A percentile compares a stretch with the other conserved stretches of the same genome.
phyloP scores from a whole-genome alignment of 495 filamentous ascomycete species.

The Xylaria acuta region DNA sequence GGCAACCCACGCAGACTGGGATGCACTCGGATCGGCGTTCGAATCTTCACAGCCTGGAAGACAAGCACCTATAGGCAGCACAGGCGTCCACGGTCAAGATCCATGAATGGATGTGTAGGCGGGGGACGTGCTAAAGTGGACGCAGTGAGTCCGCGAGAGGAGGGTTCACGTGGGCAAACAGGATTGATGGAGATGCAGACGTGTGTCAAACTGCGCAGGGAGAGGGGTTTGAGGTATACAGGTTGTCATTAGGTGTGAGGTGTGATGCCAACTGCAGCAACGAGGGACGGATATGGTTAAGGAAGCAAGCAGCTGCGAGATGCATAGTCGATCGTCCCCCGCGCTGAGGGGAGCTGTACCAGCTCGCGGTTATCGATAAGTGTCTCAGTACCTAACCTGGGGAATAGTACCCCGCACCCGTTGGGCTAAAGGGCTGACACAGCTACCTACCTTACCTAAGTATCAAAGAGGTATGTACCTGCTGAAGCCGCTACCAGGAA shows the following conservation, averaged over 20 bases:
- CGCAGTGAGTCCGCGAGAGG: slow-evolving; percentile 4
- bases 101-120: slow-evolving; percentile 21
- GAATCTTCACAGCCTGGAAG: not conserved
- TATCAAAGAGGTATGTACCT: not conserved
- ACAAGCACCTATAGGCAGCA: slow-evolving; percentile 23
- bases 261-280: slow-evolving; percentile 15
- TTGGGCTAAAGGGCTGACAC: not conserved
- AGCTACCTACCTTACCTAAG: no score
- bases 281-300: not conserved
- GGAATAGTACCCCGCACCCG: slow-evolving; percentile 5
- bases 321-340: slow-evolving; percentile 7
- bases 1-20: not conserved
- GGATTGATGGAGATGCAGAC: slow-evolving; percentile 18
- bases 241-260: slow-evolving; percentile 16
- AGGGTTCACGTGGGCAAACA: slow-evolving; percentile 21
- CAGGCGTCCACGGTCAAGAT: slow-evolving; percentile 15
- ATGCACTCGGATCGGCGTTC: not conserved
- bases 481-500: not conserved
- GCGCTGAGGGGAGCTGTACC: slow-evolving; percentile 11
- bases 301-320: not conserved
- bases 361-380: slow-evolving; percentile 11
- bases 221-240: slow-evolving; percentile 13
- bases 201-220: slow-evolving; percentile 4
- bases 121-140: not conserved
- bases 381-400: slow-evolving; percentile 1